Conservation (phyloP, 2,329 filamentous ascomycete species). For the Talaromyces sp. region DNA sequence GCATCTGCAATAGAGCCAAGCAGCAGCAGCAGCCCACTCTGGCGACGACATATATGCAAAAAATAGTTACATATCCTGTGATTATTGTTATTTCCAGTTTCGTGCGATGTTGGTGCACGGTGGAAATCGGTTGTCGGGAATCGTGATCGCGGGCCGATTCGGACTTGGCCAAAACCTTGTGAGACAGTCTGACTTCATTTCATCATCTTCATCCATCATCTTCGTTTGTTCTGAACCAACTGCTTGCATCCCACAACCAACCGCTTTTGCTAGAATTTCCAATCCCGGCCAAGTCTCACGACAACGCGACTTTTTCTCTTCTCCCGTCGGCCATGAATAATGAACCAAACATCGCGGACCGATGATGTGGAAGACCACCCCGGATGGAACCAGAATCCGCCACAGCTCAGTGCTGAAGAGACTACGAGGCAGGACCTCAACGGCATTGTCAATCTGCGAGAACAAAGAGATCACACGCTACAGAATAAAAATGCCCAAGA, state of each 20-base stretch:
- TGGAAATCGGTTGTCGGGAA: not conserved
- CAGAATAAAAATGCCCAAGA: not conserved
- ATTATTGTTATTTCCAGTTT: not conserved
- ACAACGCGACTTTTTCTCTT: not conserved
- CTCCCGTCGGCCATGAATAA: constrained; percentile 23
- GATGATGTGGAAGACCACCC: constrained; percentile 50
- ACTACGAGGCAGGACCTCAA: constrained; percentile 59
- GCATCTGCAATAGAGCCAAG: not conserved
- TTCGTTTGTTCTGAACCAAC: not conserved
- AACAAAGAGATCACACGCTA: constrained; percentile 30
- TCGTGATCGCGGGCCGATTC: not conserved
- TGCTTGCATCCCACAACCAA: not conserved
- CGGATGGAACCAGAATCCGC: constrained; percentile 58
- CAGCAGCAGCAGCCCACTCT: not conserved
- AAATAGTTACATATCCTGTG: too few relatives aligned
- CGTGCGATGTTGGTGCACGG: not conserved
- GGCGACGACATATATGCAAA: not conserved
- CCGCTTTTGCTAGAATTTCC: not conserved
- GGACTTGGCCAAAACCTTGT: not conserved
- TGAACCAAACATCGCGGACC: constrained; percentile 62
- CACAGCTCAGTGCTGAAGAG: constrained; percentile 51
- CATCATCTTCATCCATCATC: too few relatives aligned
- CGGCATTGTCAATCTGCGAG: constrained; percentile 53
- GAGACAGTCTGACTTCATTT: not conserved
- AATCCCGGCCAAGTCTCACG: too few relatives aligned